Base-by-base conservation (phyloP, 225 moss, liverwort and hornwort genomes). In the Takakia lepidozioides region DNA sequence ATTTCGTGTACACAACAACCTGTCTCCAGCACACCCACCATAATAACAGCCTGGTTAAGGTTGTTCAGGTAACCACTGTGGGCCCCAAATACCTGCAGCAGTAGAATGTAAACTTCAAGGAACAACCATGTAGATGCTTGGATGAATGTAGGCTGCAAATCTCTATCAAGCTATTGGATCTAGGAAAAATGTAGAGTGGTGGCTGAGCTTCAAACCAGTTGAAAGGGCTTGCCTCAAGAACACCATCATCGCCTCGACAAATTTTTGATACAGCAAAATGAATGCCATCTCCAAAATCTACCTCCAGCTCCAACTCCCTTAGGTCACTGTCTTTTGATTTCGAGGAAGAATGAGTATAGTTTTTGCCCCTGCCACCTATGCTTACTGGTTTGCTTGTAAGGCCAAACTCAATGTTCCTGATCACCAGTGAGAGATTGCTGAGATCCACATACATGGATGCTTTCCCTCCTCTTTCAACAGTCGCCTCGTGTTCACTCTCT, bases 281-380 rank as follows among this genome's bases (percentile, higher is more conserved):
- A 29, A 80, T 64, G 52, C 84, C 87, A 55, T 98, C 87, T 52
- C 80, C 73, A 45, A 98, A 98, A 61, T 98, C 82, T 32, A 82
- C 72, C 63, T 79, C 74, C 36, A 81, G 57, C 43, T 90, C 90
- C 48, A 74, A 52, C 56, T 83, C 80, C 55, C 63, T 79, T 64
- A 76, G 64, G 28, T 54, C 60, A 51, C 73, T 74, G 49, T 51
- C 74, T 50, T 82, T 86, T 18, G 71, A 48, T 49, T 32, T 50
- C 29, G 11, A 18, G 13, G 69, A 54, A 57, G 61, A 66, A 53
- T 80, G 76, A 45, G 65, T 54, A 46, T 69, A 56, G 40, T 73
- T 80, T 27, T 71, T 80, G 49, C 72, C 84, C 25, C 82, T 76
- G 32, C 62, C 72, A 63, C 80, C 79, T 36, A 98, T 37, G 42